A percentile compares a stretch with the other conserved stretches of the same genome.
These are phyloP conservation scores for Leucocoprinus sp. DNA, from an alignment of 768 basidiomycete species.

Conservation along the genomic window DNA sequence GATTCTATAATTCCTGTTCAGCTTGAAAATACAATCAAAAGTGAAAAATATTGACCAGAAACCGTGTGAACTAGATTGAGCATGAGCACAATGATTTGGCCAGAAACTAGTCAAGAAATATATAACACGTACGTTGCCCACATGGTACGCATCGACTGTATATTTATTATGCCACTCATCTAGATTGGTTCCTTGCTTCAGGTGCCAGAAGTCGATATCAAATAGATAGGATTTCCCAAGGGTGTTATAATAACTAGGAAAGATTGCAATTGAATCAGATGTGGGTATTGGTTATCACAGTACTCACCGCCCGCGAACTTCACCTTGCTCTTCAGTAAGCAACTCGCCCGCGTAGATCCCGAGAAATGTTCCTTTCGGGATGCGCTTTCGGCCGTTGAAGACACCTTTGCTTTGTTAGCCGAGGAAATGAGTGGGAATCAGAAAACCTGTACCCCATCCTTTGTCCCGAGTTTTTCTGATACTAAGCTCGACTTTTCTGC, in stretches of 20 bases:
- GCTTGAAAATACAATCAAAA: neutral
- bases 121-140: conserved; percentile 58
- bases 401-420: conserved; percentile 41
- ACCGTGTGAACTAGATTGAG: conserved; percentile 72
- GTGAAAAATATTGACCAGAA: conserved; percentile 45
- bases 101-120: neutral
- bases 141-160: conserved; percentile 82
- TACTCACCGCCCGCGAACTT: conserved; percentile 59
- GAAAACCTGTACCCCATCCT: conserved; percentile 63
- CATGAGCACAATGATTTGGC: neutral
- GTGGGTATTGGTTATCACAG: neutral
- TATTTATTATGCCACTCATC: conserved; percentile 37
- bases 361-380: conserved; percentile 61
- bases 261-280: neutral
- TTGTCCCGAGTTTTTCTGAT: conserved; percentile 68
- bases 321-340: conserved; percentile 57
- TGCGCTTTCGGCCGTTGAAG: conserved; percentile 56
- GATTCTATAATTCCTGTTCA: conserved; percentile 49
- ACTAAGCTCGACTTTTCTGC: conserved; percentile 52
- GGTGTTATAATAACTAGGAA: conserved; percentile 58
- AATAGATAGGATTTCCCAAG: conserved; percentile 77
- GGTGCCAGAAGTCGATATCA: conserved; percentile 70
- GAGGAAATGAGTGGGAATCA: neutral
- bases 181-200: conserved; percentile 27
- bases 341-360: conserved; percentile 86